Conservation (phyloP, 306 rosid species). For the Cucurbita moschata region DNA sequence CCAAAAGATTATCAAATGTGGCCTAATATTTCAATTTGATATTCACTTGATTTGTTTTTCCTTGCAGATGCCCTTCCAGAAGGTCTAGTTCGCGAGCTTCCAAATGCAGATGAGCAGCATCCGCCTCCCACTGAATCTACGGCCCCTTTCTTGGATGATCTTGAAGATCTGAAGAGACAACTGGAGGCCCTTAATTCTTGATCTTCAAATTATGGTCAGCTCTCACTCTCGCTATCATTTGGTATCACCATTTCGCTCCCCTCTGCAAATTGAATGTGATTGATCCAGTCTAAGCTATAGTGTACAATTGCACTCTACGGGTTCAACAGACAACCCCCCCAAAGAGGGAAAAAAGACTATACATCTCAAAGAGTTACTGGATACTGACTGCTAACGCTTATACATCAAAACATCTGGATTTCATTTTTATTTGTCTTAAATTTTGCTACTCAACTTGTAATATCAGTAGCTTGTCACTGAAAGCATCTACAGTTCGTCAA, state of each 20-base stretch:
- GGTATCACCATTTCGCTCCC: not conserved
- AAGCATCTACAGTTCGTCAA: not conserved
- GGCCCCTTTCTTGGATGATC: conserved; percentile 38
- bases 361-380: not conserved
- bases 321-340: not conserved
- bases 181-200: conserved; percentile 77
- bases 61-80: conserved; percentile 62
- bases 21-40: not conserved
- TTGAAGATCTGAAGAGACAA: conserved; percentile 64
- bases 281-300: not conserved
- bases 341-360: not conserved
- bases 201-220: not conserved
- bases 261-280: not conserved
- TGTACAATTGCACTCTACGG: not conserved
- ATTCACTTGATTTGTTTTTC: not conserved
- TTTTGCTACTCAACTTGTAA: not conserved
- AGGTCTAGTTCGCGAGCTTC: conserved; percentile 88
- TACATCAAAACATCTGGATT: not conserved
- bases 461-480: not conserved
- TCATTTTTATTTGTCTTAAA: not conserved
- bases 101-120: conserved; percentile 52
- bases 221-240: not conserved
- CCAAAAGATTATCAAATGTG: too few species aligned
- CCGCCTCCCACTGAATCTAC: conserved; percentile 17
- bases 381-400: not conserved